Conservation (phyloP, 768 basidiomycete species). For the Guyanaporus albipodus region DNA sequence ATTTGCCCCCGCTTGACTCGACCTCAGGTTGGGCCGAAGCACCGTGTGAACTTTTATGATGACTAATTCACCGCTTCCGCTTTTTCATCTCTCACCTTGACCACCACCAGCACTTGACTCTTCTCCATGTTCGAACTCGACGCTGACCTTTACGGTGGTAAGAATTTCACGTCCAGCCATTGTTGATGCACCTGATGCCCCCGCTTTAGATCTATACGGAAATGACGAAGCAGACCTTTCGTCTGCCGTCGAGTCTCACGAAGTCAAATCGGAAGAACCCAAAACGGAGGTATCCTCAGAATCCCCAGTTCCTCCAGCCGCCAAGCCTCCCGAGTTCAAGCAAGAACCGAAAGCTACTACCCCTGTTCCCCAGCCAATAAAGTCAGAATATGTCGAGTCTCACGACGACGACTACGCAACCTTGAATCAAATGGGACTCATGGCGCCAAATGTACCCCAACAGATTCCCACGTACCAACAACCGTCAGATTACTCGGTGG, state of each 20-base stretch:
- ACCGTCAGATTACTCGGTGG: constrained; percentile 50
- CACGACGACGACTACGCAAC: constrained; percentile 14
- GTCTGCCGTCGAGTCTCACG: constrained; percentile 41
- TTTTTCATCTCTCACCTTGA: constrained; percentile 35
- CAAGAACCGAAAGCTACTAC: constrained; percentile 15
- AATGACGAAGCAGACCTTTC: constrained; percentile 57
- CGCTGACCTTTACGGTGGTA: constrained; percentile 88
- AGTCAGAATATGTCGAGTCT: constrained; percentile 13
- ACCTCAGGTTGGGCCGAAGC: constrained; percentile 16
- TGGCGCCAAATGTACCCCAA: constrained; percentile 48
- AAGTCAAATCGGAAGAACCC: constrained; percentile 28
- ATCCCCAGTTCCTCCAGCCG: constrained; percentile 15
- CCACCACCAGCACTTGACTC: constrained; percentile 24
- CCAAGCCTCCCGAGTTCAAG: constrained; percentile 18
- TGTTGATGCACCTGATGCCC: background rate
- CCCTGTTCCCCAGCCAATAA: constrained; percentile 5
- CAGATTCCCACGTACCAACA: constrained; percentile 80
- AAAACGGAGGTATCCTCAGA: constrained; percentile 28
- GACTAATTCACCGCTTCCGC: constrained; percentile 24
- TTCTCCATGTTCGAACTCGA: constrained; percentile 72
- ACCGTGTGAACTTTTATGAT: constrained; percentile 25
- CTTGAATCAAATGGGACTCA: constrained; percentile 23
- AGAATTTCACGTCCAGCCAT: constrained; percentile 10
- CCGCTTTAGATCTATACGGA: constrained; percentile 59
- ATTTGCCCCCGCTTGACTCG: background rate